Conservation (phyloP, 768 basidiomycete species). For the Tulasnella calospora region DNA sequence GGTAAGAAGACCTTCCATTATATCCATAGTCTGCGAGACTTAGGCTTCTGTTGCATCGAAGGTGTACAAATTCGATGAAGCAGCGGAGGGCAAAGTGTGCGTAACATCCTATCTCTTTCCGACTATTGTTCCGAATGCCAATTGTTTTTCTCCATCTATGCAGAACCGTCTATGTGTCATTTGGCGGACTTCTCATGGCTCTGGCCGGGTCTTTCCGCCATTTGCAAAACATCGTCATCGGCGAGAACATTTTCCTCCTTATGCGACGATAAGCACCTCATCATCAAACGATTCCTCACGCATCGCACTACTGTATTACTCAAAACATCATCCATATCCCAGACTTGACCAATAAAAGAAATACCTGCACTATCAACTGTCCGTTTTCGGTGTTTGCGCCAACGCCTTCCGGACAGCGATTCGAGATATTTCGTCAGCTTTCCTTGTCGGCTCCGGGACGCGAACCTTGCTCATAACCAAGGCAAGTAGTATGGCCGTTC, state of each 20-base stretch:
- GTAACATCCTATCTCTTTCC: constrained; percentile 35
- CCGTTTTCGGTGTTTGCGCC: not conserved
- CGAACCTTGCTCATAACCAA: constrained; percentile 26
- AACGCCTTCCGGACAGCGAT: constrained; percentile 8
- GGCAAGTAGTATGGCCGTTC: constrained; percentile 28
- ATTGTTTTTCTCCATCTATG: not conserved
- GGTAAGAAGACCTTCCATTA: constrained; percentile 44
- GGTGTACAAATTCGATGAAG: constrained; percentile 97
- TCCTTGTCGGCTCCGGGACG: constrained; percentile 34
- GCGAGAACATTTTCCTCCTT: constrained; percentile 86
- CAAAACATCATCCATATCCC: not conserved
- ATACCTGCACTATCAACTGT: not conserved
- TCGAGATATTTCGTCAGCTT: constrained; percentile 31
- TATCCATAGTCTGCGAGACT: not conserved
- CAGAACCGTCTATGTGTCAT: constrained; percentile 94
- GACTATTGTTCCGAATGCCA: not conserved
- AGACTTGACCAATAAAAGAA: not conserved
- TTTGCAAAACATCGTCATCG: constrained; percentile 85
- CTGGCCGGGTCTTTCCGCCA: constrained; percentile 89
- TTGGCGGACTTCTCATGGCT: constrained; percentile 92
- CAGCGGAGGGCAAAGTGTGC: constrained; percentile 72
- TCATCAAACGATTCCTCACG: not conserved
- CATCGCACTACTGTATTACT: not conserved
- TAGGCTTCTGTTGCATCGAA: constrained; percentile 35
- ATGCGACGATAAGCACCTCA: constrained; percentile 62